A percentile compares a stretch with the other conserved stretches of the same genome.
phyloP scores from a whole-genome alignment of 306 rosid species.

The Delonix regia region DNA sequence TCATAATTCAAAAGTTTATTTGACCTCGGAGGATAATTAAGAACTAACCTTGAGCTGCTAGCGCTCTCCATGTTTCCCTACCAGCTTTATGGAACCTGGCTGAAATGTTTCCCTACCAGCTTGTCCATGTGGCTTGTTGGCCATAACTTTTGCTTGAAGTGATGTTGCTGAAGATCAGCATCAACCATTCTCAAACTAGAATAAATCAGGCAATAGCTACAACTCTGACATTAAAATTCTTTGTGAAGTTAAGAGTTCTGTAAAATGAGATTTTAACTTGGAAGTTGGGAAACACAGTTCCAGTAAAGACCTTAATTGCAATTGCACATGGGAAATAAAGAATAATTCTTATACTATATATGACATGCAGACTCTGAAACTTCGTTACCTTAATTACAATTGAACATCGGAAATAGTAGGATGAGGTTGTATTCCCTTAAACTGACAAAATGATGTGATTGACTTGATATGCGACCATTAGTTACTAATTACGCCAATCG shows the following conservation, averaged over 20 bases:
- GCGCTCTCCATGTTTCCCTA: slow-evolving; percentile 79
- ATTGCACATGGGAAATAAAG: slow-evolving; percentile 39
- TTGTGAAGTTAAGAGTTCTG: neutral
- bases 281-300: slow-evolving; percentile 11
- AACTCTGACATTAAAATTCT: slow-evolving; percentile 1
- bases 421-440: slow-evolving; percentile 23
- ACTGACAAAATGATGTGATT: neutral
- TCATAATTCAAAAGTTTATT: too few species aligned
- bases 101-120: slow-evolving; percentile 43
- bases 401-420: neutral
- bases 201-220: slow-evolving; percentile 51
- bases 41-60: slow-evolving; percentile 62
- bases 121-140: slow-evolving; percentile 36
- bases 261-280: neutral
- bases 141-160: slow-evolving; percentile 50
- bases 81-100: slow-evolving; percentile 60
- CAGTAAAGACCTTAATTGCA: slow-evolving; percentile 61
- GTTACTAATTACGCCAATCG: slow-evolving; percentile 14
- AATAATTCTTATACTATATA: slow-evolving; percentile 17
- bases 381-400: slow-evolving; percentile 8
- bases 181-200: slow-evolving; percentile 78
- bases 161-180: slow-evolving; percentile 69
- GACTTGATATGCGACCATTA: neutral
- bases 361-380: neutral
- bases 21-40: neutral